These are phyloP conservation scores for Aspergillus cavernicola DNA, from an alignment of 495 filamentous ascomycete genomes.

Conservation along the genomic window DNA sequence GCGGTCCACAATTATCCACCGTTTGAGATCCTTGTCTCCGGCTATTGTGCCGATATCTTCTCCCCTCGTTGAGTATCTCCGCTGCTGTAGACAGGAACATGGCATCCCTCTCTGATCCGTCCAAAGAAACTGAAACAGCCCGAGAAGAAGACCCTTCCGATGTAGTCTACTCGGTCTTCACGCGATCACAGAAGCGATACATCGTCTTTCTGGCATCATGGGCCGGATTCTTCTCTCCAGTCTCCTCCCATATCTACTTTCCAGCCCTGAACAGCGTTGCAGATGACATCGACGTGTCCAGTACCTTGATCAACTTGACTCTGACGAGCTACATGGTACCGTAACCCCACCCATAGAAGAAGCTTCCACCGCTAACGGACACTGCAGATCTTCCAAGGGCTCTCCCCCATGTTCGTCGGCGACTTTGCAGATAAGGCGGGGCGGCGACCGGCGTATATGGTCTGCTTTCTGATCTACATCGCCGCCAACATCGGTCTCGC, in stretches of 20 bases:
- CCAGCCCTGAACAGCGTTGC: slow-evolving; percentile 43
- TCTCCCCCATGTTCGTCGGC: slow-evolving; percentile 48
- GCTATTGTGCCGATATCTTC: background rate
- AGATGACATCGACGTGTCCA: slow-evolving; percentile 34
- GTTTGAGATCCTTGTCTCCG: too few relatives aligned
- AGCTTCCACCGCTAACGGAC: background rate
- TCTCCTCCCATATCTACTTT: slow-evolving; percentile 49
- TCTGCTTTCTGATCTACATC: slow-evolving; percentile 46
- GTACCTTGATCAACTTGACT: slow-evolving; percentile 45
- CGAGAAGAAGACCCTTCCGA: background rate
- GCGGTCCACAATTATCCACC: too few relatives aligned
- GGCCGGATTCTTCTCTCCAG: slow-evolving; percentile 33
- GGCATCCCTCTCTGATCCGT: too few relatives aligned
- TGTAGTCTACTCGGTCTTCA: slow-evolving; percentile 13
- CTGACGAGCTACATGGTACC: slow-evolving; percentile 51
- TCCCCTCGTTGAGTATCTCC: background rate
- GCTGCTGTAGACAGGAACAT: background rate
- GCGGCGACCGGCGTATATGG: slow-evolving; percentile 45
- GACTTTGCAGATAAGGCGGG: slow-evolving; percentile 46
- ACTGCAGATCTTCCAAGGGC: slow-evolving; percentile 39
- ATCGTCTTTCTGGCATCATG: slow-evolving; percentile 27
- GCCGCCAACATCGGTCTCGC: slow-evolving; percentile 48
- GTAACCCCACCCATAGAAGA: too few relatives aligned
- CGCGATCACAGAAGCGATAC: slow-evolving; percentile 8
- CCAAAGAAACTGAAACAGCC: too few relatives aligned